Base-by-base conservation (phyloP, 1,284 basidiomycete species). In the Albatrellus sp. region DNA sequence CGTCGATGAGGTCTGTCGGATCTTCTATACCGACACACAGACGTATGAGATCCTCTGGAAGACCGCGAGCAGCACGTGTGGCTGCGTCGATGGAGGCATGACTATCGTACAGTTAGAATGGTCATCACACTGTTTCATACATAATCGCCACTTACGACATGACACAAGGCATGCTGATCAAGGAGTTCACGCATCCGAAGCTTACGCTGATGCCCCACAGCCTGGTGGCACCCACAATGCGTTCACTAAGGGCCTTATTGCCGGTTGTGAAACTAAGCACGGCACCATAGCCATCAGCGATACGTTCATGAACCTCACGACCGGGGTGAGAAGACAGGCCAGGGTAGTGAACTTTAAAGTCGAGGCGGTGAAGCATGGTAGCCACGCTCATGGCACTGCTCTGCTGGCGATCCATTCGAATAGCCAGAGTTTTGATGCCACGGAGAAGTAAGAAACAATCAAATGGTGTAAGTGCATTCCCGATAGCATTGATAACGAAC, bases 11-110 rank as follows among this genome's bases (percentile, higher is more conserved):
- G 65, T 98, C 96, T 41, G 77, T 73, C 3, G 88, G 73, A 63
- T 98, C 94, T 66, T 99, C 96, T 54, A 99, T 98, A 52, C 96
- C 96, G 54, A 98, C 91, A 59, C 96, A 99, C 31, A 98, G 77
- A 40, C 96, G 88, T 57, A 99, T 98, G 46, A 99, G 76, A 63
- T 98, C 90, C 62, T 99, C 96, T 20, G 94, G 96, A 28, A 99
- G 73, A 40, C 93, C 91, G 48, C 96, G 87, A 44, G 82, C 92
- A 24, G 90, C 91, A 32, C 96, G 85, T 17, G 83, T 81, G 31
- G 90, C 88, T 29, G 94, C 80, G 57, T 97, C 92, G 55, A 99
- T 99, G 34, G 93, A 98, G 24, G 96, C 93, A 64, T 99, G 96
- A 20, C 91, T 94, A 52, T 19, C 14, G 13, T 1, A 24, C 12